Percentiles rank a stretch among this genome's conserved stretches.
phyloP scores from a whole-genome alignment of 2,329 filamentous ascomycete genomes.

The Claviceps sp. region DNA sequence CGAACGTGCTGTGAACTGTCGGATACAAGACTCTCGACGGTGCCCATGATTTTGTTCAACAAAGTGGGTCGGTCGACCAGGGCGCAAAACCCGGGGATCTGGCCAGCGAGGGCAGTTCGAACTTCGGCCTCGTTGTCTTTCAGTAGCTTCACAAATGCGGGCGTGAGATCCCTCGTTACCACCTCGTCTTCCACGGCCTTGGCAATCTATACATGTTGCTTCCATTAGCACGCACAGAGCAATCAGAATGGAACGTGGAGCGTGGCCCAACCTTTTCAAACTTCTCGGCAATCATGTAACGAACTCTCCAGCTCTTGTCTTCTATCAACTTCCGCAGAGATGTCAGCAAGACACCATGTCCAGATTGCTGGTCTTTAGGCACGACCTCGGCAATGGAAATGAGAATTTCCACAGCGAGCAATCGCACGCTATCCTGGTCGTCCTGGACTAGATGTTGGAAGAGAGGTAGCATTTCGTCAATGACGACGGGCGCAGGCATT shows the following conservation, averaged over 20 bases:
- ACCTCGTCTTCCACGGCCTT: slow-evolving; percentile 98
- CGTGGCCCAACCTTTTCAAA: slow-evolving; percentile 69
- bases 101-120: slow-evolving; percentile 87
- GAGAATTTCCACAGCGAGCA: slow-evolving; percentile 91
- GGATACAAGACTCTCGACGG: slow-evolving; percentile 88
- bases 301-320: slow-evolving; percentile 97
- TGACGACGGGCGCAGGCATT: slow-evolving; percentile 81
- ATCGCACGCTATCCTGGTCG: slow-evolving; percentile 92
- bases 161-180: slow-evolving; percentile 82
- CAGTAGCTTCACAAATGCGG: slow-evolving; percentile 90
- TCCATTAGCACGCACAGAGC: neutral
- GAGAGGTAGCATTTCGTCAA: slow-evolving; percentile 97
- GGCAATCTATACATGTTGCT: slow-evolving; percentile 54
- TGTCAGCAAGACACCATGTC: slow-evolving; percentile 83
- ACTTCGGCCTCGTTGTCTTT: slow-evolving; percentile 98
- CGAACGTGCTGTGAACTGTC: slow-evolving; percentile 95
- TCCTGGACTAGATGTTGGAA: slow-evolving; percentile 95
- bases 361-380: slow-evolving; percentile 94
- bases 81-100: slow-evolving; percentile 93
- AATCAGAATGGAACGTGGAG: neutral
- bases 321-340: slow-evolving; percentile 89
- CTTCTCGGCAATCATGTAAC: slow-evolving; percentile 97
- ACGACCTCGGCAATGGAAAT: slow-evolving; percentile 95
- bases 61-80: slow-evolving; percentile 78
- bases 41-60: slow-evolving; percentile 91